A percentile compares a stretch with the other conserved stretches of the same genome.
These are phyloP conservation scores for Trichosporon sp. DNA, from an alignment of 1,284 basidiomycete species.

Conservation along the genomic window DNA sequence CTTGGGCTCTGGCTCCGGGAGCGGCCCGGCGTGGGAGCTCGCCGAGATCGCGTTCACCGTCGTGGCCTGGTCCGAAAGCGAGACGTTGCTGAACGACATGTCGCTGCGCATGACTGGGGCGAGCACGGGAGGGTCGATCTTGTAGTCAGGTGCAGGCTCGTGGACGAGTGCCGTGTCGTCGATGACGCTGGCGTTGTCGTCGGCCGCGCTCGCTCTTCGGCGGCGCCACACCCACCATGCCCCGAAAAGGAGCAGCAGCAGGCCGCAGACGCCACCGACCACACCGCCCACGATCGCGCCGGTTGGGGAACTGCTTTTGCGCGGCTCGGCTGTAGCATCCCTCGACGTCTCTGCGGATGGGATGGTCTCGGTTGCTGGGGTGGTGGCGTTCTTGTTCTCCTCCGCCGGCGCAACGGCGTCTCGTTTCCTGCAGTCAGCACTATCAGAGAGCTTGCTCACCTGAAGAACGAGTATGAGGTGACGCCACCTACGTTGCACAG, in stretches of 20 bases:
- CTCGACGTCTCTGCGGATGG: not conserved
- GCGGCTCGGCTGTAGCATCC: not conserved
- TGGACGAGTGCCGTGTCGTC: not conserved
- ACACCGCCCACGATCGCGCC: not conserved
- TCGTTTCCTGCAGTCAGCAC: not conserved
- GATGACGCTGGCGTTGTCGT: not conserved
- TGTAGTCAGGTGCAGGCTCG: not conserved
- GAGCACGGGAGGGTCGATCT: not conserved
- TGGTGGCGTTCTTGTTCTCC: no score
- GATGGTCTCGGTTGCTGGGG: no score
- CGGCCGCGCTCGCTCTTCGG: not conserved
- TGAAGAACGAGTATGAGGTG: not conserved
- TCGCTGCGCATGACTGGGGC: not conserved
- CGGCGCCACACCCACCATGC: not conserved
- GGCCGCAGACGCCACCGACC: not conserved
- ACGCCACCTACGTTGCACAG: not conserved
- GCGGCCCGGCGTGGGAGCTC: not conserved
- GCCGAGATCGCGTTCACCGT: not conserved
- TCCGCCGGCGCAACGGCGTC: not conserved
- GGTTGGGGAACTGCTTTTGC: not conserved
- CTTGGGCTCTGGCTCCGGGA: not conserved
- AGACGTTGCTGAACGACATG: not conserved
- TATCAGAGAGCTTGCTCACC: not conserved
- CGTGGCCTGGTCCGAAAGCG: not conserved
- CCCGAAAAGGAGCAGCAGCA: not conserved